Evolutionary conservation across 1,284 basidiomycete genomes (phyloP), one percentile per base, ranked within the genome.

Genomic region (Cystobasidiaceae sp.): DNA sequence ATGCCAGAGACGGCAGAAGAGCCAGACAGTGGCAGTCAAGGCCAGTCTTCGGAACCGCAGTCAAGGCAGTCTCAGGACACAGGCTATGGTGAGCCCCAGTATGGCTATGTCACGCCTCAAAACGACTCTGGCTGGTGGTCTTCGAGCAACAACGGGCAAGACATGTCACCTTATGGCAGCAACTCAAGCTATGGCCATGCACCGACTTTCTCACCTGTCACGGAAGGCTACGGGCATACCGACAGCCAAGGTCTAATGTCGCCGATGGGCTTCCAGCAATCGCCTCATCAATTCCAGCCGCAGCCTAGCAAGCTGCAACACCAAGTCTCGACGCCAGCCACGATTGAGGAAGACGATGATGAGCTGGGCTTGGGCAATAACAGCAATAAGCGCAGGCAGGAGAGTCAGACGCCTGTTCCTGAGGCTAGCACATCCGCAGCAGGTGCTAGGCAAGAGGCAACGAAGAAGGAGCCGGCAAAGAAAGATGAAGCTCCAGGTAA

Each of bases 331-430:
- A 23, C 58, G 25, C 52, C 37, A 17, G 48, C 44, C 25, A 85
- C 3, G 85, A 88, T 3, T n/a, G 89, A 89, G n/a, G n/a, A n/a
- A n/a, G n/a, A n/a, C 19, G 86, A 87, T 4, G 91, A 93, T 55
- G 91, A 97, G 72, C 82, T 97, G 39, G 94, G 96, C 2, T 82
- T 98, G 66, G 90, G 93, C 11, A 98, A 97, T 74, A 79, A 72
- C 39, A 79, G 78, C 63, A 78, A 79, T 59, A 71, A 73, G 32
- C 67, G 66, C 1, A 68, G 69, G 21, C 56, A 69, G 25, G 71
- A 72, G 67, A 48, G 58, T 27, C 27, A 28, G n/a, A 28, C 23
- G 28, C 21, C 27, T 28, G 25, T 15, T 32, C 32, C 33, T 27
- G 23, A 25, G 30, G 19, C 45, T 50, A 25, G 55, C 6, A 15